phyloP scores from a whole-genome alignment of 495 filamentous ascomycete species.

The Tuber borchii region DNA sequence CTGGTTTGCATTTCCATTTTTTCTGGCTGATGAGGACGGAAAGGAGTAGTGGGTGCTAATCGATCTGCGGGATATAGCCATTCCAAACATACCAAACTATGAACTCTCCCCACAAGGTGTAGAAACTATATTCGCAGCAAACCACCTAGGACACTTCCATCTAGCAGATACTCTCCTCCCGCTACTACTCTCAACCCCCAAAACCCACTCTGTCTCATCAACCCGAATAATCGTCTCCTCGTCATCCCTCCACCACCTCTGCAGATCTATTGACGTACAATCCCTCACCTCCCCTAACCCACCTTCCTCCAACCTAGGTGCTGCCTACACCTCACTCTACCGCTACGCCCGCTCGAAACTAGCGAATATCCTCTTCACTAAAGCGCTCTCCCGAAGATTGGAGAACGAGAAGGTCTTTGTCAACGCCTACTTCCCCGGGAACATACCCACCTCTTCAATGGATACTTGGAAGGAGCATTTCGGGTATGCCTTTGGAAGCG shows the following conservation, averaged over 20 bases:
- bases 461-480: constrained; percentile 42
- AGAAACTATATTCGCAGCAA: constrained; percentile 44
- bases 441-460: constrained; percentile 45
- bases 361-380: constrained; percentile 47
- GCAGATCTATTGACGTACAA: constrained; percentile 36
- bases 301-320: constrained; percentile 16
- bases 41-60: background rate
- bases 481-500: constrained; percentile 32
- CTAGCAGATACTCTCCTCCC: constrained; percentile 44
- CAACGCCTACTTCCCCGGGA: constrained; percentile 46
- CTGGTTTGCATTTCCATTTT: constrained; percentile 34
- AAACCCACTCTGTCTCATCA: constrained; percentile 14
- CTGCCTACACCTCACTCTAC: constrained; percentile 35
- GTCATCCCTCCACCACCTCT: constrained; percentile 41
- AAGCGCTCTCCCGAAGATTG: constrained; percentile 42
- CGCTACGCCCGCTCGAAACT: constrained; percentile 47
- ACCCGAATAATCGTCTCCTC: constrained; percentile 42
- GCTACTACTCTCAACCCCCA: constrained; percentile 35
- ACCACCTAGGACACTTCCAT: constrained; percentile 46
- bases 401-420: constrained; percentile 41
- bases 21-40: background rate
- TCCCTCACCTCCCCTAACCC: constrained; percentile 37
- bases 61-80: constrained; percentile 14
- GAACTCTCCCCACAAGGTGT: constrained; percentile 41
- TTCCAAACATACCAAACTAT: constrained; percentile 32